Evolutionary conservation across 1,284 basidiomycete genomes (phyloP), one percentile per base, ranked within the genome.

Genomic region (Rhodotorula sp.): DNA sequence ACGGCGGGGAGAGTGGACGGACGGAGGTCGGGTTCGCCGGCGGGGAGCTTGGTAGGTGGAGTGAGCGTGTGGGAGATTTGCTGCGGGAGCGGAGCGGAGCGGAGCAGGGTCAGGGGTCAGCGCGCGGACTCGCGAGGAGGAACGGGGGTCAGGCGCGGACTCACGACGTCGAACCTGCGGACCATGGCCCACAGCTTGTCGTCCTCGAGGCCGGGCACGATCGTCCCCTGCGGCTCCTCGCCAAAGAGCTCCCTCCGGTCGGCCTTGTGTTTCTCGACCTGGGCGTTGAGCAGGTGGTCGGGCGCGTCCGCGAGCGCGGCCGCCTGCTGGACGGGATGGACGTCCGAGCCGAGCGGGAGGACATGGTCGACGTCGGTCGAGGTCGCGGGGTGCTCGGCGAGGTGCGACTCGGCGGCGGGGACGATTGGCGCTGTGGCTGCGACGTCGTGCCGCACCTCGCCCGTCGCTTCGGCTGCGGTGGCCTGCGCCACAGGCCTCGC

Each of bases 181-280:
- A 81, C 69, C 75, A 82, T 77, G 0, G 80, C 76, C 76, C 76
- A 82, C 7, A 82, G 72, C 53, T 78, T 72, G 68, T 81, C 81
- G 74, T 83, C 81, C 71, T 82, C 81, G 18, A 82, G 63, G 1
- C 82, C 82, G 30, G 70, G 65, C 0, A 83, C 78, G 34, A 82
- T 71, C 0, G 80, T 82, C 6, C 82, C 81, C 48, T 75, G 52
- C 0, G 78, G 78, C 44, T 75, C 73, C 44, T 79, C 73, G 2
- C 80, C 81, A 34, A 76, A 67, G 4, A 81, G 13, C 59, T 80
- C 80, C 47, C 82, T 73, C 60, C 78, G 76, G 31, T 76, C 81
- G 4, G 77, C 81, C 62, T 80, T 78, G 22, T 77, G 77, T 74
- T 82, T 82, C 70, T 83, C 81, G 20, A 81, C 76, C 70, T 81